Base-by-base conservation (phyloP, 2,329 filamentous ascomycete species). In the Sarocladium strictum region DNA sequence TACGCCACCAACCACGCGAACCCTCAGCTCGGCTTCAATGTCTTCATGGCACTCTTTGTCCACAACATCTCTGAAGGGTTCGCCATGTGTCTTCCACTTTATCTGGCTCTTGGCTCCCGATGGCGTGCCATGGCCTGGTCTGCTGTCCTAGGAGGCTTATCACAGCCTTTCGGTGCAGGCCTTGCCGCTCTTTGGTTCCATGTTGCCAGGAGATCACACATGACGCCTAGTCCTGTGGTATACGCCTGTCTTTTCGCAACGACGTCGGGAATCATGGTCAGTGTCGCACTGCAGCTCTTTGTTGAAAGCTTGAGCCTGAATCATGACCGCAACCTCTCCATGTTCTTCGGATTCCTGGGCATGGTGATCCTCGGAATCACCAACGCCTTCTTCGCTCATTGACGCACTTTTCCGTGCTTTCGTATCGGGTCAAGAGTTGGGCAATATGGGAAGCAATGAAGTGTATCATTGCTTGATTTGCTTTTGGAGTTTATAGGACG, bases 41-140 rank as follows among this genome's bases (percentile, higher is more conserved):
- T 99, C 54, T 99, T 99, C 72, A 82, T 97, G 69, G 93, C 94
- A 0, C 80, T 99, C 7, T 96, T 96, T 66, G 93, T 99, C 56
- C 94, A 99, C 78, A 99, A 97, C 72, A 96, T 99, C 64, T 92
- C 90, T 26, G 94, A 99, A 73, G 94, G 94, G 1, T 97, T 97
- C 67, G 90, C 92, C 58, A 87, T 99, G 80, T 90, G 91, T 0
- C 74, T 99, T 1, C 94, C 94, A 0, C 77, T 99, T 0, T 99
- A 96, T 70, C 88, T 99, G 64, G 94, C 94, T 1, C 81, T 97
- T 29, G 81, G 86, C 58, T 93, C 85, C 56, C 86, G 91, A 45
- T 74, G 83, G 65, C 87, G 85, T 62, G 93, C 94, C 17, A 94
- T 97, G 74, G 71, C 88, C 56, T 95, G 90, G 85, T 86, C 89